Evolutionary conservation across 768 basidiomycete genomes (phyloP).

Genomic region (Cystofilobasidium macerans): DNA sequence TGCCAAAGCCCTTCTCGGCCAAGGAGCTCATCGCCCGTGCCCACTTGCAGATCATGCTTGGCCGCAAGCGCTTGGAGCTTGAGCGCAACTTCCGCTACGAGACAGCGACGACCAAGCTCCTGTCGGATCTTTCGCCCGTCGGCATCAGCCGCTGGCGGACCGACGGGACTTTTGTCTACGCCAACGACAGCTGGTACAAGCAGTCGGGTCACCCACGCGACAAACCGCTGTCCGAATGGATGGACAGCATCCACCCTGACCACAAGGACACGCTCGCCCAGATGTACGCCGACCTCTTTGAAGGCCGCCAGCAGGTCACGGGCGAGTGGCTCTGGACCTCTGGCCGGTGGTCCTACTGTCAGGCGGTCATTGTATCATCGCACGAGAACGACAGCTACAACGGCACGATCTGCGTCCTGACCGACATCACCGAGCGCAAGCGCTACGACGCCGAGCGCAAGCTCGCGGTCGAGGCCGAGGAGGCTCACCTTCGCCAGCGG

Average conservation of each 20-base stretch:
- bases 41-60: slow-evolving; percentile 15
- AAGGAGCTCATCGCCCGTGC: slow-evolving; percentile 10
- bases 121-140: slow-evolving; percentile 13
- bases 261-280: not conserved
- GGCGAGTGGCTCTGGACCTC: slow-evolving; percentile 17
- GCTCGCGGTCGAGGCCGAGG: not conserved
- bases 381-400: not conserved
- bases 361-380: slow-evolving; percentile 3
- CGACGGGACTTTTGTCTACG: not conserved
- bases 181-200: slow-evolving; percentile 9
- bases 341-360: slow-evolving; percentile 1
- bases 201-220: slow-evolving; percentile 15
- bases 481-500: slow-evolving; percentile 2
- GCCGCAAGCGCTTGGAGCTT: slow-evolving; percentile 16
- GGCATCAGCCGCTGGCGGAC: slow-evolving; percentile 7
- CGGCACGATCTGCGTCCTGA: slow-evolving; percentile 16
- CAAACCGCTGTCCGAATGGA: slow-evolving; percentile 1
- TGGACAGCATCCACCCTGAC: slow-evolving; percentile 13
- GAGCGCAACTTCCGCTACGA: slow-evolving; percentile 20
- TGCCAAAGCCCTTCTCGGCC: slow-evolving; percentile 17
- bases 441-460: slow-evolving; percentile 13
- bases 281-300: slow-evolving; percentile 11
- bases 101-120: slow-evolving; percentile 7
- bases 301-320: not conserved
- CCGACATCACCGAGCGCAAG: slow-evolving; percentile 18